Base-by-base conservation (phyloP, 2,329 filamentous ascomycete species). In the Neurospora sp. region DNA sequence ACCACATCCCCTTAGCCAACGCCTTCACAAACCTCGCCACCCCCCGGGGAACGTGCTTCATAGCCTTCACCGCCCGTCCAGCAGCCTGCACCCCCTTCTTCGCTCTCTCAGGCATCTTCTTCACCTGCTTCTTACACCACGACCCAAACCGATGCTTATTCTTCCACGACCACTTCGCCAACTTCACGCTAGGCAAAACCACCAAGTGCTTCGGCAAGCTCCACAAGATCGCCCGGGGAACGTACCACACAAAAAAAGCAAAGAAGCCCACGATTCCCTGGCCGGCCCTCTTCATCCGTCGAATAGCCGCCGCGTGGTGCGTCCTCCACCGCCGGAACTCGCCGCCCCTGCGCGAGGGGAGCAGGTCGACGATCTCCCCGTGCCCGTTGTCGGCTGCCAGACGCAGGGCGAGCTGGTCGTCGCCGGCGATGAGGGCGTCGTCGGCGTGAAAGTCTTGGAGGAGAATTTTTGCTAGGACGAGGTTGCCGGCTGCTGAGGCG, bases 371-470 rank as follows among this genome's bases (percentile, higher is more conserved):
- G 3, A 84, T 76, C 8, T 84, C 82, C 17, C 79, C 74, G 69
- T 84, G 82, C 0, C 79, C 77, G 23, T 77, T 78, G 1, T 73
- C 70, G 0, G 81, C 82, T 0, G 83, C 83, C 0, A 85, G 78
- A 1, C 83, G 80, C 15, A 85, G 75, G 0, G 83, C 83, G 0
- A 81, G 77, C 67, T 83, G 79, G 0, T 83, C 83, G 68, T 84
- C 82, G 4, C 81, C 80, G 0, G 83, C 82, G 8, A 84, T 76
- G 5, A 83, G 67, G 1, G 77, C 74, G 73, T 84, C 83, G 71
- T 84, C 79, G 12, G 82, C 82, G 19, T 77, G 75, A 28, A 80
- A 80, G 12, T 80, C 78, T 19, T 81, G 77, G 66, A 81, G 74
- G 12, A 85, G 75, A 1, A 83, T 74, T 71, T 77, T 79, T 39